phyloP scores from a whole-genome alignment of 1,284 basidiomycete genomes.

The Rugosomyces carneus region DNA sequence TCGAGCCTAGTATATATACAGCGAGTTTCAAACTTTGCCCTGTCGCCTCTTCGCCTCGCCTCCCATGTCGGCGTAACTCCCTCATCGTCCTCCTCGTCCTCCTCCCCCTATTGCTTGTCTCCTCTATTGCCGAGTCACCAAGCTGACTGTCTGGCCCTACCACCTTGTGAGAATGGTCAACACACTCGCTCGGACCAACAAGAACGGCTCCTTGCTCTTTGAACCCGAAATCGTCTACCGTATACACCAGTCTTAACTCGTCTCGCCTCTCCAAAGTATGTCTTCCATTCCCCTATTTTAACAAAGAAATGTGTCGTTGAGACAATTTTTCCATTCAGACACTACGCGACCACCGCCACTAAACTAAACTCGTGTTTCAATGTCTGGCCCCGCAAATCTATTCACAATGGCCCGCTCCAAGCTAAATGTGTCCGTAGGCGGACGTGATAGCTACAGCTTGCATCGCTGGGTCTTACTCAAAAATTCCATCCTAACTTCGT shows the following conservation, averaged over 20 bases:
- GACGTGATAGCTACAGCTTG: conserved; percentile 65
- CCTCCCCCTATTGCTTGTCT: conserved; percentile 17
- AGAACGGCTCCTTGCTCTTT: conserved; percentile 79
- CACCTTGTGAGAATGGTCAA: conserved; percentile 67
- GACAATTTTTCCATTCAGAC: conserved; percentile 6
- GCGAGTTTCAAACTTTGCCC: conserved; percentile 20
- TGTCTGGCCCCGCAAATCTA: conserved; percentile 39
- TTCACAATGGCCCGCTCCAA: conserved; percentile 67
- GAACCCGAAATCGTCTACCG: conserved; percentile 80
- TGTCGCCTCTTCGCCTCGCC: conserved; percentile 17
- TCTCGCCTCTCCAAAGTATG: conserved; percentile 5
- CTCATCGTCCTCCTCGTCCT: conserved; percentile 19
- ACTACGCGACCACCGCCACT: conserved; percentile 5
- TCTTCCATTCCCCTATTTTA: not conserved
- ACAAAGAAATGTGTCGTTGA: conserved; percentile 16
- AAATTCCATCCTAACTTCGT: conserved; percentile 65
- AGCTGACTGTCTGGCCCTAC: conserved; percentile 35
- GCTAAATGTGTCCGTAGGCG: conserved; percentile 54
- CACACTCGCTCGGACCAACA: conserved; percentile 69
- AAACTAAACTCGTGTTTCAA: conserved; percentile 5
- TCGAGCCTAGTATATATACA: conserved; percentile 21
- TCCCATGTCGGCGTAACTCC: conserved; percentile 40
- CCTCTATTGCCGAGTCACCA: conserved; percentile 26
- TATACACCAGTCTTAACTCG: conserved; percentile 55
- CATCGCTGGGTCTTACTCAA: conserved; percentile 82